phyloP scores from a whole-genome alignment of 805 yeast genomes.

The Candida suzukii region DNA sequence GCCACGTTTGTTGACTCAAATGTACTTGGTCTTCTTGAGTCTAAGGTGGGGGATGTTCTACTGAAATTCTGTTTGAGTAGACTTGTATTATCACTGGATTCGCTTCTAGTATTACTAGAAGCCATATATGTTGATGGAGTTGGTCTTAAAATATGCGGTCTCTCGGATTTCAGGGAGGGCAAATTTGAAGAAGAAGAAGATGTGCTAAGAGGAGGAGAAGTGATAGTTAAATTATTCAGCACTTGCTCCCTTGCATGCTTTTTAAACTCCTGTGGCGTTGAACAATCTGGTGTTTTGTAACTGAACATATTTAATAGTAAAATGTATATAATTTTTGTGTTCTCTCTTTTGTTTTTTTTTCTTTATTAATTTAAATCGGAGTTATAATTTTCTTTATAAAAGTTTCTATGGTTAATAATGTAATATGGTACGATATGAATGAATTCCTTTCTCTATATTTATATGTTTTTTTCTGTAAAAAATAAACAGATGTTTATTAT shows the following conservation, averaged over 20 bases:
- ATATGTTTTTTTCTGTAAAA: no score
- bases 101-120: slow-evolving; percentile 1
- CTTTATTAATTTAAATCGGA: no score
- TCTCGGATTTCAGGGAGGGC: no score
- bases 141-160: not conserved
- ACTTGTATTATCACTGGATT: not conserved
- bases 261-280: slow-evolving; percentile 18
- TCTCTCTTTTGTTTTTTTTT: no score
- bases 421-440: no score
- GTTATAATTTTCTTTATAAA: no score
- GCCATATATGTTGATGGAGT: not conserved
- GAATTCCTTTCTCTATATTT: no score
- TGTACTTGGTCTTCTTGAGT: not conserved
- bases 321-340: no score
- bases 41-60: not conserved
- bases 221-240: slow-evolving; percentile 10
- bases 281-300: slow-evolving; percentile 9
- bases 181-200: no score
- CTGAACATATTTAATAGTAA: slow-evolving; percentile 6
- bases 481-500: not conserved
- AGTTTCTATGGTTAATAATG: no score
- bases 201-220: not conserved
- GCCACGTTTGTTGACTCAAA: slow-evolving; percentile 3
- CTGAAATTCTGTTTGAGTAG: slow-evolving; percentile 3
- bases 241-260: slow-evolving; percentile 19